phyloP scores from a whole-genome alignment of 1,284 basidiomycete genomes.

The Trichosporon sp. region DNA sequence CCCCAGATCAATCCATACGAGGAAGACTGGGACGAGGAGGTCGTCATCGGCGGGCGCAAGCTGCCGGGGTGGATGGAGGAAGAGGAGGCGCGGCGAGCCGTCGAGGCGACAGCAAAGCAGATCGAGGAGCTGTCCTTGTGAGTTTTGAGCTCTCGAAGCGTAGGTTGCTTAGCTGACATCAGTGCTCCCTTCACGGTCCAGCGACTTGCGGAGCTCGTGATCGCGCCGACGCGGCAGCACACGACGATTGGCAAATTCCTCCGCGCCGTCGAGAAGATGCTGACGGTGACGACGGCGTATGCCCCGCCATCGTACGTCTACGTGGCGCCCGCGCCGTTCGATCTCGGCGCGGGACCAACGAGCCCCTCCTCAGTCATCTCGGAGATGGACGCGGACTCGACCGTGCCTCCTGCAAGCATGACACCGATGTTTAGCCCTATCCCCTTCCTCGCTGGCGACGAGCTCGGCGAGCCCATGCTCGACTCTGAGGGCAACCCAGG shows the following conservation, averaged over 20 bases:
- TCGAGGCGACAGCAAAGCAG: conserved; percentile 58
- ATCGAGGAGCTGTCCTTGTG: conserved; percentile 60
- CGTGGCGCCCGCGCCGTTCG: conserved; percentile 15
- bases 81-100: conserved; percentile 60
- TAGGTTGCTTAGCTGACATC: neutral
- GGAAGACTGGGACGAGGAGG: conserved; percentile 44
- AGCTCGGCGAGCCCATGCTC: conserved; percentile 13
- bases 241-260: conserved; percentile 79
- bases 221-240: conserved; percentile 67
- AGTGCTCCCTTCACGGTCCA: conserved; percentile 88
- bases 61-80: conserved; percentile 53
- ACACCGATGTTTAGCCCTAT: conserved; percentile 49
- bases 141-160: conserved; percentile 12
- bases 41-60: conserved; percentile 51
- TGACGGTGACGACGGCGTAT: conserved; percentile 71
- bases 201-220: conserved; percentile 77
- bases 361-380: conserved; percentile 2
- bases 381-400: conserved; percentile 22
- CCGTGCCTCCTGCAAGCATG: conserved; percentile 36
- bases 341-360: neutral
- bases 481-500: conserved; percentile 13
- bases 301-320: conserved; percentile 35
- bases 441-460: conserved; percentile 38
- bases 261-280: conserved; percentile 75
- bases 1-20: conserved; percentile 22